Conservation (phyloP, 2,329 filamentous ascomycete genomes). For the Venturia asperata region DNA sequence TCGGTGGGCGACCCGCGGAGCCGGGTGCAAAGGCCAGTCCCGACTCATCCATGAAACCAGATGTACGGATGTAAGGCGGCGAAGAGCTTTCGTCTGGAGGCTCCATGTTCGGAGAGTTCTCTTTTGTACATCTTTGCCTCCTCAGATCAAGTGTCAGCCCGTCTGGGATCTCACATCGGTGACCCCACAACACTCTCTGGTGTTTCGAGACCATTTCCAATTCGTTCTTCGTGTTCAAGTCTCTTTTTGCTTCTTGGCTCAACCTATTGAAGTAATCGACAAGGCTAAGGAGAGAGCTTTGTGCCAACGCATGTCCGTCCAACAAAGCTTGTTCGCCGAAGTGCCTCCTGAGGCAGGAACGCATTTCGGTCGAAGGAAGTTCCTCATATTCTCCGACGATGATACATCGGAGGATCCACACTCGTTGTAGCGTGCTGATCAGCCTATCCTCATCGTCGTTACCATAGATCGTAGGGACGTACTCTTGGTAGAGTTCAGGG, state of each 20-base stretch:
- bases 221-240: background rate
- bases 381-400: background rate
- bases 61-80: background rate
- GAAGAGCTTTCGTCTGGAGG: background rate
- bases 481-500: background rate
- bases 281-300: background rate
- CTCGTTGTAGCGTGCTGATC: background rate
- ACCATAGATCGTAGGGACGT: background rate
- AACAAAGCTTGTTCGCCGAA: background rate
- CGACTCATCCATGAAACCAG: background rate
- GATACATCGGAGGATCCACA: background rate
- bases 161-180: background rate
- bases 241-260: background rate
- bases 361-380: background rate
- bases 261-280: background rate
- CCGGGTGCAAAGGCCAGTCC: background rate
- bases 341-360: background rate
- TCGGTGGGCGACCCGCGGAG: background rate
- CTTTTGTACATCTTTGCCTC: too few relatives aligned
- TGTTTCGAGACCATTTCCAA: background rate
- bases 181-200: background rate
- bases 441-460: background rate
- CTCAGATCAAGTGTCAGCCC: too few relatives aligned
- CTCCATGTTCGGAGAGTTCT: background rate
- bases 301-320: background rate